Evolutionary conservation across 169 alveolate species (phyloP).

Genomic region (Cryptosporidium tyzzeri): DNA sequence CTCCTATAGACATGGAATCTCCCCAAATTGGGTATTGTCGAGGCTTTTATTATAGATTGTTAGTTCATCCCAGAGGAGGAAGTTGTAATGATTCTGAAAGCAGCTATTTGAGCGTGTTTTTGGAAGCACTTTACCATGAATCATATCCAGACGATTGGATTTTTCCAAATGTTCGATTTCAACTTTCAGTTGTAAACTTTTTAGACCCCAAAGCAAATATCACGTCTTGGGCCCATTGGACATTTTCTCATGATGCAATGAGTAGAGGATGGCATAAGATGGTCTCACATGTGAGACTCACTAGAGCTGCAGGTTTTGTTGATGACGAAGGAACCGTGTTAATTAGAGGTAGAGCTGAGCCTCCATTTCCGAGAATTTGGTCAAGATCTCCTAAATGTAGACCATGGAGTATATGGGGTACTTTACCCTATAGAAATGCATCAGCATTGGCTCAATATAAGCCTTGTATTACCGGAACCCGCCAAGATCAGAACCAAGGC

Average conservation of each 20-base stretch:
- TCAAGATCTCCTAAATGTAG: conserved; percentile 86
- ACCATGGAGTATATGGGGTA: conserved; percentile 90
- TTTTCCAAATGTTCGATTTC: conserved; percentile 91
- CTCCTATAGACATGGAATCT: conserved; percentile 90
- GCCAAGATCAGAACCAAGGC: conserved; percentile 9
- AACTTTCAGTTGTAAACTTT: conserved; percentile 89
- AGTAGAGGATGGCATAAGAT: conserved; percentile 93
- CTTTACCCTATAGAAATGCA: conserved; percentile 79
- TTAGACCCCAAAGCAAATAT: conserved; percentile 89
- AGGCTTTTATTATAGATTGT: conserved; percentile 88
- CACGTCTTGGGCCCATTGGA: conserved; percentile 94
- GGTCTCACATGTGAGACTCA: conserved; percentile 89
- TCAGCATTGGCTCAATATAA: conserved; percentile 42
- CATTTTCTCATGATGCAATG: conserved; percentile 89
- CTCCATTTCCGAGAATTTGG: conserved; percentile 90
- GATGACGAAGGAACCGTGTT: conserved; percentile 91
- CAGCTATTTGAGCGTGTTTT: conserved; percentile 88
- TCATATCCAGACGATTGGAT: conserved; percentile 93
- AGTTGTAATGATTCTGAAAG: conserved; percentile 89
- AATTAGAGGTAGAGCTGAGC: conserved; percentile 91
- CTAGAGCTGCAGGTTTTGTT: conserved; percentile 89
- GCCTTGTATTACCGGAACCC: conserved; percentile 21
- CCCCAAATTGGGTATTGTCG: conserved; percentile 89
- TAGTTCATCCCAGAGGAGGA: conserved; percentile 91
- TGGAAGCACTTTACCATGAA: conserved; percentile 91